phyloP scores from a whole-genome alignment of 106 monocot genomes.

The Narthecium ossifragum region DNA sequence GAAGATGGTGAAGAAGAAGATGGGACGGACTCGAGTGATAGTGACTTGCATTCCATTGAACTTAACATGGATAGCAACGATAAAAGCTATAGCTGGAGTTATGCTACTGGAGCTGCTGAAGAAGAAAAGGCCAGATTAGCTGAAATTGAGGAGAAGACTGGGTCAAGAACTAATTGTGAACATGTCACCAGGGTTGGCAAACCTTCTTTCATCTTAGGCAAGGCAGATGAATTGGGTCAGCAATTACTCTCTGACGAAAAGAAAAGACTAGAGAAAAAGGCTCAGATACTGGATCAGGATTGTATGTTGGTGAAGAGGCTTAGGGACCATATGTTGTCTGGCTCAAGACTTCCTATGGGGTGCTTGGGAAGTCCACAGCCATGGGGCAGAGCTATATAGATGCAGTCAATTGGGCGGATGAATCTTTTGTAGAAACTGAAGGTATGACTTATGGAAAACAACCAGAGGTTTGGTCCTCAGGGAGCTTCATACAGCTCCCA shows the following conservation, averaged over 20 bases:
- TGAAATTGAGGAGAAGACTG: neutral
- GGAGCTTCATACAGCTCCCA: neutral
- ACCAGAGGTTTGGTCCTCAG: neutral
- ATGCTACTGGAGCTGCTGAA: slow-evolving; percentile 9
- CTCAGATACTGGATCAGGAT: slow-evolving; percentile 34
- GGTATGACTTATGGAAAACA: slow-evolving; percentile 4
- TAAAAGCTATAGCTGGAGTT: slow-evolving; percentile 44
- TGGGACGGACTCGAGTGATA: slow-evolving; percentile 29
- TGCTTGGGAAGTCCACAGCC: slow-evolving; percentile 21
- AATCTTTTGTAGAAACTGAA: slow-evolving; percentile 23
- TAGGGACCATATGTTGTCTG: slow-evolving; percentile 41
- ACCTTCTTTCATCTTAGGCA: neutral
- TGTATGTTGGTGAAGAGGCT: slow-evolving; percentile 46
- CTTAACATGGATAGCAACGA: slow-evolving; percentile 49
- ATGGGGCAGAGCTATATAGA: neutral
- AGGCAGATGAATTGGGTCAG: slow-evolving; percentile 10
- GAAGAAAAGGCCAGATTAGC: neutral
- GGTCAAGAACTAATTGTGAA: neutral
- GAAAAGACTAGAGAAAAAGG: slow-evolving; percentile 7
- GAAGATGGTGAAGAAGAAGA: slow-evolving; percentile 20
- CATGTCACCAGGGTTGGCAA: neutral
- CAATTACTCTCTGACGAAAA: slow-evolving; percentile 10
- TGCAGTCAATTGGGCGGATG: slow-evolving; percentile 4
- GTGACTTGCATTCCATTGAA: slow-evolving; percentile 76
- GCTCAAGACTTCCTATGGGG: slow-evolving; percentile 22